Percentiles rank a stretch among this genome's conserved stretches.
Evolutionary conservation across 2,329 filamentous ascomycete genomes (phyloP).

Genomic region (Penicillium fuscoglaucum): DNA sequence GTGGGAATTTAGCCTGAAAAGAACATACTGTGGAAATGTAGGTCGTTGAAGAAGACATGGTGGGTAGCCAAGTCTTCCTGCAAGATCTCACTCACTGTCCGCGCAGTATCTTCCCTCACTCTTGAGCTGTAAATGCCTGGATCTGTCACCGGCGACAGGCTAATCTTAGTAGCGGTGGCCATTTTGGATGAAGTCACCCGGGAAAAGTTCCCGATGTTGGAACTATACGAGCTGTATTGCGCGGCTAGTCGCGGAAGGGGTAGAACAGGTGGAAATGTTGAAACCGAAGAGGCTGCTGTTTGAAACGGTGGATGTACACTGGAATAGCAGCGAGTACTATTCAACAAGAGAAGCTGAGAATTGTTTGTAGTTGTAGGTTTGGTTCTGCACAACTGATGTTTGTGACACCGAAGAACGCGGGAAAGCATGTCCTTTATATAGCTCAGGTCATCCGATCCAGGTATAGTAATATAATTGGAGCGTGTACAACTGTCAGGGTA

Average conservation of each 20-base stretch:
- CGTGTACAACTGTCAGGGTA: not conserved
- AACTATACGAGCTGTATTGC: not conserved
- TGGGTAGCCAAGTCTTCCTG: slow-evolving; percentile 72
- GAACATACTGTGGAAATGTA: slow-evolving; percentile 66
- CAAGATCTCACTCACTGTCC: slow-evolving; percentile 65
- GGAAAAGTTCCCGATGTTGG: not conserved
- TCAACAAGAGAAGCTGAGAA: not conserved
- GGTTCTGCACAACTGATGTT: not conserved
- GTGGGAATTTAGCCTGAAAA: not conserved
- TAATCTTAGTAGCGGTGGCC: slow-evolving; percentile 51
- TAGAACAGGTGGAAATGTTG: not conserved
- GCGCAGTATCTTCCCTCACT: slow-evolving; percentile 60
- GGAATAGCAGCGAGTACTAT: not conserved
- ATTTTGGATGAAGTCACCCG: slow-evolving; percentile 32
- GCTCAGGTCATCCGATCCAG: not conserved
- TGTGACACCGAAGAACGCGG: not conserved
- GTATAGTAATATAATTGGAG: not conserved
- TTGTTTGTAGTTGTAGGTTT: not conserved
- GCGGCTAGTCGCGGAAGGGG: slow-evolving; percentile 4
- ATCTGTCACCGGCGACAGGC: slow-evolving; percentile 45
- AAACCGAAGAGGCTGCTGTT: not conserved
- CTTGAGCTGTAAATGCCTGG: slow-evolving; percentile 49
- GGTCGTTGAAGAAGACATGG: slow-evolving; percentile 77
- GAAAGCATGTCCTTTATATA: slow-evolving; percentile 8
- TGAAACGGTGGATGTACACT: not conserved